A percentile compares a stretch with the other conserved stretches of the same genome.
These are phyloP conservation scores for Paramecium octaurelia DNA, from an alignment of 73 alveolate genomes.

Conservation along the genomic window DNA sequence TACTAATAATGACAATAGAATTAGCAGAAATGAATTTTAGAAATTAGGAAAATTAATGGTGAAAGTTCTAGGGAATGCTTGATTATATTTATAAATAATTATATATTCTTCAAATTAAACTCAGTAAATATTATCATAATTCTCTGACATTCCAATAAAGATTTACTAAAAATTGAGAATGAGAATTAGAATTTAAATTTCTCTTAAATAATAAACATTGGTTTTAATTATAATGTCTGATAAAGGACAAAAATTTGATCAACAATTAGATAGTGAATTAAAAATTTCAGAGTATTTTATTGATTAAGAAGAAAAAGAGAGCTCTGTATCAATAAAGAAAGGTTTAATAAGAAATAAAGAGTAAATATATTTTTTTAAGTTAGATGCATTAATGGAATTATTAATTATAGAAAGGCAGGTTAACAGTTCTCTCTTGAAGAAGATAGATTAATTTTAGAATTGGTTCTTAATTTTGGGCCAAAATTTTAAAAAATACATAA, in stretches of 20 bases:
- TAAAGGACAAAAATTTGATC: not conserved
- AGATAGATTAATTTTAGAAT: not conserved
- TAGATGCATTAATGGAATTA: not conserved
- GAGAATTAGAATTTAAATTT: not conserved
- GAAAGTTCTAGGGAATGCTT: not conserved
- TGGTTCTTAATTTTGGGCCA: conserved; percentile 17
- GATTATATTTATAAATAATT: not conserved
- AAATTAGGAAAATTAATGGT: not conserved
- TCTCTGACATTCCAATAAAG: not conserved
- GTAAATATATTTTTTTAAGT: not conserved
- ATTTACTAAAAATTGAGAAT: not conserved
- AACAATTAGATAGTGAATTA: not conserved
- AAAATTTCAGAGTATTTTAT: not conserved
- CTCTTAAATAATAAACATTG: not conserved
- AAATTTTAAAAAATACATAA: conserved; percentile 9
- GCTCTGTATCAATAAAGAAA: not conserved
- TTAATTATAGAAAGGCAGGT: not conserved
- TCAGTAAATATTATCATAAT: not conserved
- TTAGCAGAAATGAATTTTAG: not conserved
- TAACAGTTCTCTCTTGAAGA: not conserved
- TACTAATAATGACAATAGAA: not conserved
- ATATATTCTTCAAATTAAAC: not conserved
- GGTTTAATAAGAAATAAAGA: not conserved
- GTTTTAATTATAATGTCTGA: not conserved
- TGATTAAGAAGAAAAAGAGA: not conserved